phyloP scores from a whole-genome alignment of 208 protist genomes.

The Herpetomonas samuelpessoai region DNA sequence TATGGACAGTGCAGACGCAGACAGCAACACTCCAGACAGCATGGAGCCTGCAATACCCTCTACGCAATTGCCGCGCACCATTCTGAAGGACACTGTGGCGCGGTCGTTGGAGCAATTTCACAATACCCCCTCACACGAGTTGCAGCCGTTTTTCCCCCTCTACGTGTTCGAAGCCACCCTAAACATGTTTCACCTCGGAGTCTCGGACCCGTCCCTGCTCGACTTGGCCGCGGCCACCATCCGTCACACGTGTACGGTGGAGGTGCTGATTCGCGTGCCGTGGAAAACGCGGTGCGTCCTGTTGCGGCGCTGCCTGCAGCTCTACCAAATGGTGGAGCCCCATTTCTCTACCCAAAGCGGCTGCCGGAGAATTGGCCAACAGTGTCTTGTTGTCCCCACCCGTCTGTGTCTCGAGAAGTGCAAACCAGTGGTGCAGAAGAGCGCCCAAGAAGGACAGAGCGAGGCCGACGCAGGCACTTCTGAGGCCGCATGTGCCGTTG shows the following conservation, averaged over 20 bases:
- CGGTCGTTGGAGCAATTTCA: no score
- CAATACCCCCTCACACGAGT: no score
- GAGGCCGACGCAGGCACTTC: neutral
- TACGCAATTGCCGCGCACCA: no score
- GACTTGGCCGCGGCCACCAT: neutral
- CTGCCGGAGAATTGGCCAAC: slow-evolving; percentile 19
- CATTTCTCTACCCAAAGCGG: slow-evolving; percentile 19
- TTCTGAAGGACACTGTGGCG: no score
- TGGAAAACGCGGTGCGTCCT: neutral
- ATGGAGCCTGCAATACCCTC: no score
- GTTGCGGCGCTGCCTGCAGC: neutral
- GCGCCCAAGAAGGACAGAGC: no score
- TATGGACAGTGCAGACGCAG: no score
- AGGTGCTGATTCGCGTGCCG: neutral
- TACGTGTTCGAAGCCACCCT: slow-evolving; percentile 1
- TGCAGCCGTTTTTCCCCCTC: no score
- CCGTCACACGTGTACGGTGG: slow-evolving; percentile 7
- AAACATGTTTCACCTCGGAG: slow-evolving; percentile 5
- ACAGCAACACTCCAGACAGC: no score
- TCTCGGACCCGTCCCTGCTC: slow-evolving; percentile 3
- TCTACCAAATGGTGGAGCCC: slow-evolving; percentile 20
- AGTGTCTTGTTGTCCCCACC: slow-evolving; percentile 21
- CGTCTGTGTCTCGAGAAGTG: slow-evolving; percentile 6
- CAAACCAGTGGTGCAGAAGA: neutral
- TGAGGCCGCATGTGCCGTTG: neutral